Conservation (phyloP, 108 stramenopile genomes). For the Seminavis robusta region DNA sequence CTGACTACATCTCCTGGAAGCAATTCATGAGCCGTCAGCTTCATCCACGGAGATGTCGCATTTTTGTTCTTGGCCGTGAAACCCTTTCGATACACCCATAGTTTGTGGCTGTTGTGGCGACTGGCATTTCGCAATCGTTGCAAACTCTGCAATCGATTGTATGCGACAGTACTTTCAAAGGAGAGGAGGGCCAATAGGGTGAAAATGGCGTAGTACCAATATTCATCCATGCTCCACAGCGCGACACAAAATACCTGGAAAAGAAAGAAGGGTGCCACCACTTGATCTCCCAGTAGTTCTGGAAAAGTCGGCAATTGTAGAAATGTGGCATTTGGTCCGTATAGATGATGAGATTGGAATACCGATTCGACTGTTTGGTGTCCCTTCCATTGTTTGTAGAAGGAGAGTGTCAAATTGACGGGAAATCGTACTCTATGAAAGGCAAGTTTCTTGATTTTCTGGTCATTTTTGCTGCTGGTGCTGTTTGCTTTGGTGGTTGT, state of each 20-base stretch:
- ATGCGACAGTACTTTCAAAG: constrained; percentile 92
- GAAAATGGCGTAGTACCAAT: constrained; percentile 97
- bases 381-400: constrained; percentile 65
- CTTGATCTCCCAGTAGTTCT: constrained; percentile 85
- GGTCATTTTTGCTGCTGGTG: background rate
- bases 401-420: constrained; percentile 53
- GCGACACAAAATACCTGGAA: constrained; percentile 98
- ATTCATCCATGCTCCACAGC: constrained; percentile 97
- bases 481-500: constrained; percentile 1
- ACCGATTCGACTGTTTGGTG: constrained; percentile 25
- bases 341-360: constrained; percentile 32
- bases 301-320: constrained; percentile 87
- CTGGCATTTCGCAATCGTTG: constrained; percentile 63
- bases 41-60: constrained; percentile 44
- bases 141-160: constrained; percentile 75
- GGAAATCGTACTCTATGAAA: constrained; percentile 68
- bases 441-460: constrained; percentile 9
- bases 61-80: constrained; percentile 9
- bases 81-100: constrained; percentile 48
- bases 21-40: constrained; percentile 58
- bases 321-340: constrained; percentile 80
- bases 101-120: constrained; percentile 5
- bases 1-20: constrained; percentile 93
- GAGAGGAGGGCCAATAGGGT: constrained; percentile 88
- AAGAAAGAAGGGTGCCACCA: constrained; percentile 93